These are phyloP conservation scores for Cetradonia linearis DNA, from an alignment of 495 filamentous ascomycete species.

Conservation along the genomic window DNA sequence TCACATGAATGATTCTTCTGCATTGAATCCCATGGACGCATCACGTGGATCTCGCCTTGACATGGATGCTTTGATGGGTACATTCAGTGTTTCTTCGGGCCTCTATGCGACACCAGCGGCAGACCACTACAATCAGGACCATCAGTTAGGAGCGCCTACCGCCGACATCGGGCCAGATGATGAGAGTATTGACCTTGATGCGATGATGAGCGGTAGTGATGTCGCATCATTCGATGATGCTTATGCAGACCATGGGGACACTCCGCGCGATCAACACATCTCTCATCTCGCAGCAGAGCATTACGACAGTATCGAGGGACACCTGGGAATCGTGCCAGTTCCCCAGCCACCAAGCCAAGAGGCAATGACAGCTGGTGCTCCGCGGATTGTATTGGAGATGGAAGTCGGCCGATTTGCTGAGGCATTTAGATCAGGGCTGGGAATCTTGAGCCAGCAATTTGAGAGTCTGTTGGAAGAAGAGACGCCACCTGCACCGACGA, in stretches of 20 bases:
- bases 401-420: conserved; percentile 6
- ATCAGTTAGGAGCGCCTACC: background rate
- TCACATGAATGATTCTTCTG: background rate
- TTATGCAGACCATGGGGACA: background rate
- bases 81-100: background rate
- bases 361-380: conserved; percentile 1
- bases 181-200: conserved; percentile 1
- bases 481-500: background rate
- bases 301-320: conserved; percentile 6
- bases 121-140: conserved; percentile 7
- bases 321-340: background rate
- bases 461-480: background rate
- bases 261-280: background rate
- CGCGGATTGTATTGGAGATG: background rate
- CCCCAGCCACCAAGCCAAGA: conserved; percentile 10
- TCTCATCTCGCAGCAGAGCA: background rate
- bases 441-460: background rate
- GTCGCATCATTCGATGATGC: background rate
- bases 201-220: background rate
- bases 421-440: background rate
- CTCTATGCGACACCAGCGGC: conserved; percentile 2
- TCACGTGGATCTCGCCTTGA: background rate
- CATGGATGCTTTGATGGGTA: conserved; percentile 7
- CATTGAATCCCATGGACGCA: background rate
- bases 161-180: background rate